Conservation (phyloP, 2,329 filamentous ascomycete species). For the Sclerotinia nivalis region DNA sequence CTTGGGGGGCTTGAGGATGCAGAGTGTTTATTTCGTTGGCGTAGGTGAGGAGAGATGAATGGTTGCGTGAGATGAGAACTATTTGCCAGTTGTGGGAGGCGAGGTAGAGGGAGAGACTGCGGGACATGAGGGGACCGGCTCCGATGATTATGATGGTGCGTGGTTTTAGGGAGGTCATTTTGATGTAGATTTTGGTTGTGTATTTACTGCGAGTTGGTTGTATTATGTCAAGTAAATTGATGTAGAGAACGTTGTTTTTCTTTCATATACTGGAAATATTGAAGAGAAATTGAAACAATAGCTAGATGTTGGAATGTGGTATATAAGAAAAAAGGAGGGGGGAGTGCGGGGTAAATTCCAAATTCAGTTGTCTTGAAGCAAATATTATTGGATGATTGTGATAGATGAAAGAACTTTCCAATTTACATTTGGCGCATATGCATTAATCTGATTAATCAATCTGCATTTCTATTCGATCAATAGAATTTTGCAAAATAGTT, state of each 20-base stretch:
- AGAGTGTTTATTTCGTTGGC: conserved; percentile 7
- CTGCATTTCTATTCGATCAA: not conserved
- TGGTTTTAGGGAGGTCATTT: conserved; percentile 12
- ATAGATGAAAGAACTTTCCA: not conserved
- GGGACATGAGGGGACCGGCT: conserved; percentile 21
- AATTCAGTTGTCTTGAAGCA: not conserved
- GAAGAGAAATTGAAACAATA: not conserved
- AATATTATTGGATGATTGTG: not conserved
- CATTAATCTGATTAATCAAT: not conserved
- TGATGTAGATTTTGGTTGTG: not conserved
- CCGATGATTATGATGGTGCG: conserved; percentile 17
- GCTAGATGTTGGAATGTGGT: not conserved
- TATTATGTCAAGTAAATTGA: not conserved
- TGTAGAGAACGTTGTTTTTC: not conserved
- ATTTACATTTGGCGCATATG: not conserved
- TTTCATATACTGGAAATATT: not conserved
- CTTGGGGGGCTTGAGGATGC: conserved; percentile 2
- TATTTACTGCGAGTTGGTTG: not conserved
- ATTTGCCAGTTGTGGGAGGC: conserved; percentile 21
- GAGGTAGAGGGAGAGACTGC: conserved; percentile 21
- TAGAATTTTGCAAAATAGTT: not conserved
- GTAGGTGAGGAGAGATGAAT: not conserved
- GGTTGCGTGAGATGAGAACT: conserved; percentile 6
- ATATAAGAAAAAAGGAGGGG: not conserved
- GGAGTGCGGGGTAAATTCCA: not conserved